Evolutionary conservation across 345 rosid species (phyloP).

Genomic region (Rhodamnia rubescens): DNA sequence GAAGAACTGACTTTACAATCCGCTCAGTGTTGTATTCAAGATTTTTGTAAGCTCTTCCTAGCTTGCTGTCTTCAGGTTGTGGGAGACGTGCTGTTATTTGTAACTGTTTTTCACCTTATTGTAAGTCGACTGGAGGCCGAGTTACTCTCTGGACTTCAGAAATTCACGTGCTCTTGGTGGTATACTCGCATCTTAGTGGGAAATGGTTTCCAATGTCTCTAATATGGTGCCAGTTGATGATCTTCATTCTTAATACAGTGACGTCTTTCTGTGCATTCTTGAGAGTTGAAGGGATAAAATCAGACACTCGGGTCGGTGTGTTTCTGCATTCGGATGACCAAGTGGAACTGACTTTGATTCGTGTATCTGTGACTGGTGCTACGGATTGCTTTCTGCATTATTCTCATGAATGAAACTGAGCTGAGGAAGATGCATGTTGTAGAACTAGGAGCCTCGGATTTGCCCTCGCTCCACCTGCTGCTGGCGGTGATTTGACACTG

Average conservation of each 20-base stretch:
- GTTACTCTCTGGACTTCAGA: background rate
- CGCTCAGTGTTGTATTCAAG: background rate
- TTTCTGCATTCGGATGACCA: background rate
- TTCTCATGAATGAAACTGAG: background rate
- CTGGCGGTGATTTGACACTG: background rate
- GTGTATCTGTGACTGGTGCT: background rate
- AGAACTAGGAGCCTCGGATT: background rate
- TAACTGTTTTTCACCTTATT: background rate
- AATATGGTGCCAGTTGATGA: background rate
- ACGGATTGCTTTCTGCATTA: background rate
- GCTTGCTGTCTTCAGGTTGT: background rate
- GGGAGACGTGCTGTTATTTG: background rate
- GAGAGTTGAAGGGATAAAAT: background rate
- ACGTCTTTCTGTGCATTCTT: background rate
- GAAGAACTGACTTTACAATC: slow-evolving; percentile 3
- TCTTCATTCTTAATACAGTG: background rate
- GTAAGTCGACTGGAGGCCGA: background rate
- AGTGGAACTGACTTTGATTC: background rate
- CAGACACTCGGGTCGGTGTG: background rate
- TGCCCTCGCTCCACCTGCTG: background rate
- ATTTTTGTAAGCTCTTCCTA: background rate
- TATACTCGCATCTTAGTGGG: background rate
- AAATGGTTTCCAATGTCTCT: background rate
- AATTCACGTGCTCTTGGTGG: background rate
- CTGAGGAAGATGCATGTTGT: background rate